Conservation (phyloP, 192 early-diverging fungal genomes). For the Bifiguratus adelaidae region DNA sequence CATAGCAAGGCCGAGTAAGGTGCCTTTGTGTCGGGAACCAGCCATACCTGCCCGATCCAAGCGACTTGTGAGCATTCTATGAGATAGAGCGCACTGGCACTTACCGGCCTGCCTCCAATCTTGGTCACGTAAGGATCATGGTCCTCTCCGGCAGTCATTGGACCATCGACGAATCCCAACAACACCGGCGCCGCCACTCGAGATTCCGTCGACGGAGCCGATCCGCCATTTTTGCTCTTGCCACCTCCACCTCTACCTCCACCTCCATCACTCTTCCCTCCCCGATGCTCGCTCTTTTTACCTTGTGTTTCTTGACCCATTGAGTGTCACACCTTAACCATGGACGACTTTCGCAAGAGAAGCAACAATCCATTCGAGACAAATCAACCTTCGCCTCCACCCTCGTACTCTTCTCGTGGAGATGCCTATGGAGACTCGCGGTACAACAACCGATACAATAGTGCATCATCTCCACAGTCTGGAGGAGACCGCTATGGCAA, state of each 20-base stretch:
- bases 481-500: too few relatives aligned
- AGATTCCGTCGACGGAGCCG: too few relatives aligned
- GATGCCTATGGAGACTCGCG: too few relatives aligned
- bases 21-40: slow-evolving; percentile 17
- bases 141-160: slow-evolving; percentile 27
- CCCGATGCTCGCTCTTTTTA: too few relatives aligned
- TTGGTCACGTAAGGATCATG: slow-evolving; percentile 49
- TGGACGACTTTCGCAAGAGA: neutral
- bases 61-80: neutral
- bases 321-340: neutral
- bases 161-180: slow-evolving; percentile 34
- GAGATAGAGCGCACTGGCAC: neutral
- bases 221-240: too few relatives aligned
- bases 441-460: too few relatives aligned
- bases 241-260: too few relatives aligned
- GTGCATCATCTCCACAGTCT: too few relatives aligned
- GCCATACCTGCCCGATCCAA: slow-evolving; percentile 19
- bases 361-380: neutral
- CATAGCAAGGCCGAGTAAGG: slow-evolving; percentile 28
- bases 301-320: too few relatives aligned
- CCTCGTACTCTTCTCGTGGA: too few relatives aligned
- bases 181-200: too few relatives aligned
- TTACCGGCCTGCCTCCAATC: slow-evolving; percentile 55
- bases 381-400: neutral
- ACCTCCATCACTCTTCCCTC: too few relatives aligned